Conservation (phyloP, 2,329 filamentous ascomycete genomes). For the Epichloe typhina region DNA sequence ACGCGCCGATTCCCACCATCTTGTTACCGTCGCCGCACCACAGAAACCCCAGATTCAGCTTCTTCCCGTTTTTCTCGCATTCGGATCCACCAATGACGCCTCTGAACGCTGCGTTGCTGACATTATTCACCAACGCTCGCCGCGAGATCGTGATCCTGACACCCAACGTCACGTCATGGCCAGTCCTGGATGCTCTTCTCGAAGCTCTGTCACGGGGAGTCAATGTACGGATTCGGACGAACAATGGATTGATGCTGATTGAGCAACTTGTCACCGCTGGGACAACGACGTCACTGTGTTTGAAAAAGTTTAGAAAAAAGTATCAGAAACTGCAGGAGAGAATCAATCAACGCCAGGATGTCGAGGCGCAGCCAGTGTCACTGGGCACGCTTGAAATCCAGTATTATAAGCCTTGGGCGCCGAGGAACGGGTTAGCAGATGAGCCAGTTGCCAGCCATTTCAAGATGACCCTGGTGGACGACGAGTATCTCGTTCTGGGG, state of each 20-base stretch:
- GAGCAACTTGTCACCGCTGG: slow-evolving; percentile 74
- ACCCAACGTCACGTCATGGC: slow-evolving; percentile 60
- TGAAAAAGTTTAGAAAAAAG: slow-evolving; percentile 43
- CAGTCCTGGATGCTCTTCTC: slow-evolving; percentile 49
- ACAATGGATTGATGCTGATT: slow-evolving; percentile 56
- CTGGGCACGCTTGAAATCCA: slow-evolving; percentile 42
- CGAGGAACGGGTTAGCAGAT: slow-evolving; percentile 18
- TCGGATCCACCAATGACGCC: slow-evolving; percentile 47
- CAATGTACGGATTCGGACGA: slow-evolving; percentile 54
- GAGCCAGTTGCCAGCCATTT: slow-evolving; percentile 65
- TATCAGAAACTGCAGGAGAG: slow-evolving; percentile 27
- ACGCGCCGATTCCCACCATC: slow-evolving; percentile 34
- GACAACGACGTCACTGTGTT: slow-evolving; percentile 54
- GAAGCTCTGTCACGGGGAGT: slow-evolving; percentile 52
- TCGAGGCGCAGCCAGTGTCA: slow-evolving; percentile 28
- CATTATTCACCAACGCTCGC: slow-evolving; percentile 44
- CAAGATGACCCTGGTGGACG: slow-evolving; percentile 65
- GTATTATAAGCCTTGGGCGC: slow-evolving; percentile 38
- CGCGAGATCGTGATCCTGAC: slow-evolving; percentile 56
- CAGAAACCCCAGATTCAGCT: slow-evolving; percentile 49
- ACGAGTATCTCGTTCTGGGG: slow-evolving; percentile 53
- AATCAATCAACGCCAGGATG: slow-evolving; percentile 9
- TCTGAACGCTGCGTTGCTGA: slow-evolving; percentile 52
- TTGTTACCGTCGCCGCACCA: slow-evolving; percentile 66
- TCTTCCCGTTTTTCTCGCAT: slow-evolving; percentile 40